These are phyloP conservation scores for Botrytis pseudocinerea DNA, from an alignment of 2,329 filamentous ascomycete species.

Conservation along the genomic window DNA sequence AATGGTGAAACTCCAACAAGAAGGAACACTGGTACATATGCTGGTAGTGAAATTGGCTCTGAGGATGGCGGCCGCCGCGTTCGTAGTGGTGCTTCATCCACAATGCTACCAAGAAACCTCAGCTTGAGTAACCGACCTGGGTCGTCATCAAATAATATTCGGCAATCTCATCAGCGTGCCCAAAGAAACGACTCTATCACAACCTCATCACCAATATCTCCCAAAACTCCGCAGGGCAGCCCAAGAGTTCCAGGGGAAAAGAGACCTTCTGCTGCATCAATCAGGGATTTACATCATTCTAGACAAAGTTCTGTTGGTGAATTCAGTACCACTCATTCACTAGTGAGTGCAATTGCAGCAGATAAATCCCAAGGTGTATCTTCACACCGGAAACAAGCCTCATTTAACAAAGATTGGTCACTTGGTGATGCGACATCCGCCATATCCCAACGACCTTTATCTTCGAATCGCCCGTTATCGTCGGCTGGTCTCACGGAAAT, in stretches of 20 bases:
- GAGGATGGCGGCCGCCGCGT: conserved; percentile 54
- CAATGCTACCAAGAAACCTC: conserved; percentile 37
- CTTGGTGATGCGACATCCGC: conserved; percentile 48
- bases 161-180: conserved; percentile 38
- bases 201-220: conserved; percentile 46
- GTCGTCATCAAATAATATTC: conserved; percentile 33
- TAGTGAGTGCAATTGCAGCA: conserved; percentile 47
- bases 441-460: conserved; percentile 34
- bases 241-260: conserved; percentile 46
- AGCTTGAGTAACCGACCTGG: conserved; percentile 37
- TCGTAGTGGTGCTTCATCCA: conserved; percentile 36
- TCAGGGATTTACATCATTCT: conserved; percentile 79
- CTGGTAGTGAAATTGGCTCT: conserved; percentile 57
- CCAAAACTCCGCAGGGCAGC: conserved; percentile 42
- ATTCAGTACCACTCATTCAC: conserved; percentile 45
- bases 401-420: conserved; percentile 71
- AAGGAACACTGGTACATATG: conserved; percentile 56
- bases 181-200: conserved; percentile 44
- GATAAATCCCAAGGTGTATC: conserved; percentile 28
- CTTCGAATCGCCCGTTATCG: conserved; percentile 17
- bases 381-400: conserved; percentile 64
- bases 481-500: conserved; percentile 30
- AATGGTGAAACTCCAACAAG: conserved; percentile 53
- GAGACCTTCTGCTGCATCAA: conserved; percentile 76
- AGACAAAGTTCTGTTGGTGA: conserved; percentile 68